Evolutionary conservation across 805 yeast species (phyloP), one percentile per base, ranked within the genome.

Genomic region (Starmerella tilneyi): DNA sequence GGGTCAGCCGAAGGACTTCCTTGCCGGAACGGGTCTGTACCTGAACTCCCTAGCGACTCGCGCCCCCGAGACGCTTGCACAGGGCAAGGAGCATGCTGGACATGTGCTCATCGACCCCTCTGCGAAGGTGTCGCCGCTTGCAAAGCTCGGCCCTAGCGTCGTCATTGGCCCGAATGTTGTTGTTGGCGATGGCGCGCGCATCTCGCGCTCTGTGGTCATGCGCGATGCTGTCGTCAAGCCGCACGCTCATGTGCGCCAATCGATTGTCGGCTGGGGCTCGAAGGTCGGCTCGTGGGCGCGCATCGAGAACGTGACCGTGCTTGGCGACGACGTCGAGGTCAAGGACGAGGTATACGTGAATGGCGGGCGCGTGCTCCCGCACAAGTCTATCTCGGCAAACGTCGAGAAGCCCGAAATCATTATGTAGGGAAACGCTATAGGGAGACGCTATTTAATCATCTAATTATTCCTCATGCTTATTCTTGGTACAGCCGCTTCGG

Each of bases 1-100:
- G 58, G 99, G 99, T 69, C 99, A 92, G 75, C 99, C 99, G 76
- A 92, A 89, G 78, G 99, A 92, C 71, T 92, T 86, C 80, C 71
- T 92, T 56, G 79, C 95, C 49, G 99, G 99, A 68, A 84, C 96
- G 61, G 79, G 86, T 59, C 73, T 89, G 55, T 92, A 88, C 76
- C 75, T 92, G 67, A 75, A 82, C 65, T 81, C 97, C 46, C 71
- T 86, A 63, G 68, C 89, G 59, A 82, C 82, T 78, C 84, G 80
- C 70, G 64, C 70, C 57, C 83, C 96, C 53, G 75, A 75, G 59
- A 64, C 70, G 56, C 78, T 88, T 64, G 75, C 79, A 50, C 62
- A 71, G 52, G 62, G 67, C 47, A 89, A 78, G 65, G 75, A 74
- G 50, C 84, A 72, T 68, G 89, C 88, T 59, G 94, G 94, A 60